Evolutionary conservation across 208 protist species (phyloP), one percentile per base, ranked within the genome.

Genomic region (Angomonas ambiguus): DNA sequence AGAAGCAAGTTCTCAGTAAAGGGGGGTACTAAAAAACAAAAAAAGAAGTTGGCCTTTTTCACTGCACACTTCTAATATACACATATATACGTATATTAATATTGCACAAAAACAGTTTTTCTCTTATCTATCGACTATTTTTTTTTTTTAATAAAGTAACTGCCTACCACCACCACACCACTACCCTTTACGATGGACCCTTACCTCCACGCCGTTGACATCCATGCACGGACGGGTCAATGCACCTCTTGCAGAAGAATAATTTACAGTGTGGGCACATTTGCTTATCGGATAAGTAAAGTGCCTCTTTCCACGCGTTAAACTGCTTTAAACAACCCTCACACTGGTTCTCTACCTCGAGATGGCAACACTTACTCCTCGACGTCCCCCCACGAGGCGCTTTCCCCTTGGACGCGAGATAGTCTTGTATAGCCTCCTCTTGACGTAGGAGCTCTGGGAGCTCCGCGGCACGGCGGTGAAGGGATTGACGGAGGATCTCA

Each of bases 321-420:
- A 83, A 77, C 22, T 53, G 5, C 62, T 76, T 79, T 55, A 72
- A 79, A 58, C 81, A 87, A 27, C 63, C 59, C 51, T 75, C 80
- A 67, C 81, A 87, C 48, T 53, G 45, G 16, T 72, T 73, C 28
- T 72, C 68, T 1, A 49, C 10, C 63, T 83, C 77, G 53, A 79
- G 79, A 22, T 67, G 57, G 28, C 81, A 80, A 71, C 74, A 82
- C 16, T 35, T 42, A 34, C 80, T 82, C 34, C 41, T 59, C 16
- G 67, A 38, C 33, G 35, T 58, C 22, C 30, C 62, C 2, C 59
- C 24, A 38, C 16, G 42, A 67, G 51, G 42, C 2, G 31, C n/a
- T 4, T 24, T 18, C 28, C 62, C 20, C 20, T 65, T 42, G 25
- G 31, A 0, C 13, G 13, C 32, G 41, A 32, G 35, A n/a, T 20